Evolutionary conservation across 1,139 yeast species (phyloP).

Genomic region (Yamadazyma buinensis): DNA sequence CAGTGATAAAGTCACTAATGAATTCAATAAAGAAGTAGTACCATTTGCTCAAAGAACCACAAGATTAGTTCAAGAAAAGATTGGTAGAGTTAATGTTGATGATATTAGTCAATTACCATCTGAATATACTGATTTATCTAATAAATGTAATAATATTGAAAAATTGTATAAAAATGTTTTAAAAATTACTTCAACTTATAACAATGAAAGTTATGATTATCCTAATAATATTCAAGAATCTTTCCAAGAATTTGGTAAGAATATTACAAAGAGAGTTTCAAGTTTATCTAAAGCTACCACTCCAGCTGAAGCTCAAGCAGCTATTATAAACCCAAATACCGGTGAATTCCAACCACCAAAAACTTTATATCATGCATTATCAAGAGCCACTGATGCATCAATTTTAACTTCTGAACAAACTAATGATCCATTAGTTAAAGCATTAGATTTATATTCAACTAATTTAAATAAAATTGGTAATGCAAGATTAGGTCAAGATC

Average conservation of each 20-base stretch:
- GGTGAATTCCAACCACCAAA: slow-evolving; percentile 65
- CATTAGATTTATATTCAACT: slow-evolving; percentile 41
- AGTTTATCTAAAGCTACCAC: slow-evolving; percentile 72
- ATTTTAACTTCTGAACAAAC: slow-evolving; percentile 47
- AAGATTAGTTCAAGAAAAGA: slow-evolving; percentile 71
- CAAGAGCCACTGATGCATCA: slow-evolving; percentile 67
- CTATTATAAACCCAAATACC: slow-evolving; percentile 53
- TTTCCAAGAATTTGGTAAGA: slow-evolving; percentile 68
- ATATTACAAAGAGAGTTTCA: slow-evolving; percentile 60
- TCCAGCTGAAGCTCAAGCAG: slow-evolving; percentile 81
- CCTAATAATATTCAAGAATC: slow-evolving; percentile 78
- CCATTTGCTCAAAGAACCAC: slow-evolving; percentile 82
- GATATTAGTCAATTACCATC: slow-evolving; percentile 81
- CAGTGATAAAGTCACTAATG: slow-evolving; percentile 37
- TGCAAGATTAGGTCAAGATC: slow-evolving; percentile 82
- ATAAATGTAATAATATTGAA: slow-evolving; percentile 71
- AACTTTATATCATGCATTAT: slow-evolving; percentile 79
- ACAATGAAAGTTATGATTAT: slow-evolving; percentile 78
- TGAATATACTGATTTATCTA: slow-evolving; percentile 74
- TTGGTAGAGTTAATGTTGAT: slow-evolving; percentile 66
- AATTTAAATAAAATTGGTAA: slow-evolving; percentile 67
- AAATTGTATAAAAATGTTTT: slow-evolving; percentile 68
- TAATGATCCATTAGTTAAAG: slow-evolving; percentile 41
- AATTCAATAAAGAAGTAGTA: slow-evolving; percentile 44
- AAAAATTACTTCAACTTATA: slow-evolving; percentile 68